phyloP scores from a whole-genome alignment of 2,329 filamentous ascomycete genomes.

The Lecanicillium sp. region DNA sequence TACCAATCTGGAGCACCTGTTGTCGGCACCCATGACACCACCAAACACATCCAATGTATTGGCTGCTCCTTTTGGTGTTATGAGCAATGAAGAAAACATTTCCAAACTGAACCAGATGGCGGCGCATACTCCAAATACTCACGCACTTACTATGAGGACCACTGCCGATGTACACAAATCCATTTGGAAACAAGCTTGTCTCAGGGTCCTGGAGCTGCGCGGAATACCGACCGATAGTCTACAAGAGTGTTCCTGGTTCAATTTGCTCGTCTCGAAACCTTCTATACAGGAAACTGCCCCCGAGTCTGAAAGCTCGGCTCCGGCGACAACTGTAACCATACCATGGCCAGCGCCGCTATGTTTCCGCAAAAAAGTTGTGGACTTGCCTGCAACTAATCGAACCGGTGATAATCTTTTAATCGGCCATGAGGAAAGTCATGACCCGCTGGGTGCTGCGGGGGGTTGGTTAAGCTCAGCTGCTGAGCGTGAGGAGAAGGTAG shows the following conservation, averaged over 20 bases:
- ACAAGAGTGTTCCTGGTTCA: conserved; percentile 40
- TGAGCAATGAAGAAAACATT: conserved; percentile 19
- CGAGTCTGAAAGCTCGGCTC: conserved; percentile 32
- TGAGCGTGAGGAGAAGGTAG: conserved; percentile 38
- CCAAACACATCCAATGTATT: conserved; percentile 38
- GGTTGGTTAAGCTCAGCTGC: conserved; percentile 36
- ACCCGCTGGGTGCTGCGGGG: conserved; percentile 39
- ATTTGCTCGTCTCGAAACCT: conserved; percentile 38
- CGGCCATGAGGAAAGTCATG: conserved; percentile 33
- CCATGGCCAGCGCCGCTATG: conserved; percentile 48
- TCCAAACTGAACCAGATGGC: conserved; percentile 15
- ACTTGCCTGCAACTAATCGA: conserved; percentile 28
- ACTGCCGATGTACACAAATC: conserved; percentile 31
- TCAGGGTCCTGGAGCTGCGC: conserved; percentile 40
- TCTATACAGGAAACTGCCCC: conserved; percentile 32
- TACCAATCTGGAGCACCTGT: conserved; percentile 34
- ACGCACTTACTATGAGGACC: conserved; percentile 33
- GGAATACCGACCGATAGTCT: conserved; percentile 37
- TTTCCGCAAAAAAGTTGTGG: conserved; percentile 39
- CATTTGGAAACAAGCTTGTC: conserved; percentile 41
- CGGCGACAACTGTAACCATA: conserved; percentile 30
- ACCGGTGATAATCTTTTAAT: conserved; percentile 29
- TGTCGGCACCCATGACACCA: conserved; percentile 28
- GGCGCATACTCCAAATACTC: conserved; percentile 45
- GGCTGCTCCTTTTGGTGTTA: conserved; percentile 44